Base-by-base conservation (phyloP, 805 yeast genomes). In the Yarrowia sp. region DNA sequence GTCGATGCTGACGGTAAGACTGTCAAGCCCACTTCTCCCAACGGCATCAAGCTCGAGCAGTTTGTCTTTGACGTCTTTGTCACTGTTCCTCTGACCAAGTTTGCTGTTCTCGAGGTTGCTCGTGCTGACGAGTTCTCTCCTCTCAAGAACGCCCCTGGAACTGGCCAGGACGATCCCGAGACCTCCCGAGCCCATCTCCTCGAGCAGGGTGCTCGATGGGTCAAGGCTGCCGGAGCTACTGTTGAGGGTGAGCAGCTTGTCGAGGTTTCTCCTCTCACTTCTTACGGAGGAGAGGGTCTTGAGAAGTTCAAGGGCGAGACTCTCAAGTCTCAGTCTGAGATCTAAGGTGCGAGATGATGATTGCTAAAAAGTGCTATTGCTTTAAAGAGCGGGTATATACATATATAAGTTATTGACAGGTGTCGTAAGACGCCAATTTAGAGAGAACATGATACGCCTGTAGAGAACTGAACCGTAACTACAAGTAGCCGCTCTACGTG, bases 51-150 rank as follows among this genome's bases (percentile, higher is more conserved):
- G 75, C 81, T 95, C 73, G 99, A 95, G 76, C 98, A 93, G 75
- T 95, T 95, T 72, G 96, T 95, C 65, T 95, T 95, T 78, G 99
- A 95, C 74, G 96, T 95, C 28, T 95, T 95, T 77, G 92, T 92
- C 58, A 83, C 86, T 35, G 87, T 95, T 39, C 82, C 84, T 11
- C 73, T 92, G 67, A 73, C 75, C 14, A 84, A 84, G 71, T 95
- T 95, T 75, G 99, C 97, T 0, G 90, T 96, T 74, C 81, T 95
- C 66, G 99, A 95, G 78, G 99, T 95, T 22, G 88, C 84, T 42
- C 85, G 99, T 75, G 68, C 78, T 3, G 86, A 85, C 66, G 99
- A 95, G 76, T 95, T 95, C 73, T 88, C 97, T 17, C 99, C 99
- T 3, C 83, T 95, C 76, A 95, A 95, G 73, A 95, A 95, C 76